These are phyloP conservation scores for Thraustochytrium striatum DNA, from an alignment of 352 stramenopile species.

Conservation along the genomic window DNA sequence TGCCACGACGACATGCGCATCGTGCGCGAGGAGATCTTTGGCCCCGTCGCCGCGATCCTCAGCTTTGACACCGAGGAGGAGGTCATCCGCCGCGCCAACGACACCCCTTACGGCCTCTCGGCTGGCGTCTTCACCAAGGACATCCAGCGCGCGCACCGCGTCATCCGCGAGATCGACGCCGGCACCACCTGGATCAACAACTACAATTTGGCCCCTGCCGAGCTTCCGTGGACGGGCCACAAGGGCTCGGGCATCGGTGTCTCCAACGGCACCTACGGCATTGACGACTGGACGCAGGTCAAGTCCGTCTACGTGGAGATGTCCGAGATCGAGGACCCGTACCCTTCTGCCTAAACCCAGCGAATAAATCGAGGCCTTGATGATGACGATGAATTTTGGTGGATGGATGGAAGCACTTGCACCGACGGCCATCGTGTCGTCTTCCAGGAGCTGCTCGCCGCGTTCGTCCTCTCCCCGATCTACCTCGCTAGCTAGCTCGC, in stretches of 20 bases:
- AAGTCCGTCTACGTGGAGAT: slow-evolving; percentile 70
- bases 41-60: slow-evolving; percentile 73
- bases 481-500: too few relatives aligned
- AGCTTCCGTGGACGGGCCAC: slow-evolving; percentile 79
- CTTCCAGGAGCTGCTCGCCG: too few relatives aligned
- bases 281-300: slow-evolving; percentile 80
- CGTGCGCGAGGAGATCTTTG: slow-evolving; percentile 68
- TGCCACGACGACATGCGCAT: slow-evolving; percentile 78
- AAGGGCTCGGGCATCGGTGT: slow-evolving; percentile 83
- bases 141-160: slow-evolving; percentile 68
- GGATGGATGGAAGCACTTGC: too few relatives aligned
- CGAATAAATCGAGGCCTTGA: not conserved
- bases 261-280: slow-evolving; percentile 77
- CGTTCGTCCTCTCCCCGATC: too few relatives aligned
- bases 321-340: slow-evolving; percentile 55
- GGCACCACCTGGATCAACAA: slow-evolving; percentile 81
- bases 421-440: too few relatives aligned
- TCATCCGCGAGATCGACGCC: slow-evolving; percentile 66
- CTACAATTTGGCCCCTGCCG: slow-evolving; percentile 73
- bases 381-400: too few relatives aligned
- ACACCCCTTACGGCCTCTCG: slow-evolving; percentile 70
- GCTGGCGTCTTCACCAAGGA: slow-evolving; percentile 77
- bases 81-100: slow-evolving; percentile 64
- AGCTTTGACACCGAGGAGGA: slow-evolving; percentile 77
- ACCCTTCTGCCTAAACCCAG: not conserved